Percentiles rank a stretch among this genome's conserved stretches.
phyloP scores from a whole-genome alignment of 352 stramenopile species.

The Peronospora belbahrii region DNA sequence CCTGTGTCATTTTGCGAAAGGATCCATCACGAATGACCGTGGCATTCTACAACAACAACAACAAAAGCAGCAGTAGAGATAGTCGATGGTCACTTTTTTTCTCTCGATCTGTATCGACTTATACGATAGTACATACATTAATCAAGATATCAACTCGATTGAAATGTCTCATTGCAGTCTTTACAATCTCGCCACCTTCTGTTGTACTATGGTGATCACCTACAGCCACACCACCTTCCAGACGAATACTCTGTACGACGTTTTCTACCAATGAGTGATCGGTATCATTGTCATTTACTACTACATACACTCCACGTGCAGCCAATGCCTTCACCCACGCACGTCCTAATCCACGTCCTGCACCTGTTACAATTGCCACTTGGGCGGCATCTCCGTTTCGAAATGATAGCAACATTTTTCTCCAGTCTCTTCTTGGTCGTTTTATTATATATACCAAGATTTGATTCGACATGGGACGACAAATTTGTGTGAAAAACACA shows the following conservation, averaged over 20 bases:
- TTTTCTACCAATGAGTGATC: slow-evolving; percentile 35
- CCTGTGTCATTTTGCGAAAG: slow-evolving; percentile 64
- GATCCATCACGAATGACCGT: slow-evolving; percentile 65
- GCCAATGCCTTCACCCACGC: slow-evolving; percentile 48
- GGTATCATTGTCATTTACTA: slow-evolving; percentile 65
- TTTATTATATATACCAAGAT: too few relatives aligned
- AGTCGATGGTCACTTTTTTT: slow-evolving; percentile 7
- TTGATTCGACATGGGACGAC: too few relatives aligned
- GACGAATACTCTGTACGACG: slow-evolving; percentile 36
- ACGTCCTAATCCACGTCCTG: slow-evolving; percentile 37
- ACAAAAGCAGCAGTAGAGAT: neutral
- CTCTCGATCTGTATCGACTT: too few relatives aligned
- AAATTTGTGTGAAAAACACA: slow-evolving; percentile 7
- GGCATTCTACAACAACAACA: slow-evolving; percentile 39
- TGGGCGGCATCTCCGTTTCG: slow-evolving; percentile 35
- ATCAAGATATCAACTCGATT: slow-evolving; percentile 65
- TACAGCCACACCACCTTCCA: slow-evolving; percentile 34
- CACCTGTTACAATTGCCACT: slow-evolving; percentile 60
- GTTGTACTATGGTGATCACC: slow-evolving; percentile 43
- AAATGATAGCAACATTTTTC: slow-evolving; percentile 33
- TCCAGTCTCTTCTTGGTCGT: neutral
- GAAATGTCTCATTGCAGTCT: slow-evolving; percentile 38
- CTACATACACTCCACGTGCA: slow-evolving; percentile 37
- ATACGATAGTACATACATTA: slow-evolving; percentile 34
- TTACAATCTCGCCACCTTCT: slow-evolving; percentile 38